Evolutionary conservation across 257 asterid genomes (phyloP), one percentile per base, ranked within the genome.

Genomic region (Penstemon davidsonii): DNA sequence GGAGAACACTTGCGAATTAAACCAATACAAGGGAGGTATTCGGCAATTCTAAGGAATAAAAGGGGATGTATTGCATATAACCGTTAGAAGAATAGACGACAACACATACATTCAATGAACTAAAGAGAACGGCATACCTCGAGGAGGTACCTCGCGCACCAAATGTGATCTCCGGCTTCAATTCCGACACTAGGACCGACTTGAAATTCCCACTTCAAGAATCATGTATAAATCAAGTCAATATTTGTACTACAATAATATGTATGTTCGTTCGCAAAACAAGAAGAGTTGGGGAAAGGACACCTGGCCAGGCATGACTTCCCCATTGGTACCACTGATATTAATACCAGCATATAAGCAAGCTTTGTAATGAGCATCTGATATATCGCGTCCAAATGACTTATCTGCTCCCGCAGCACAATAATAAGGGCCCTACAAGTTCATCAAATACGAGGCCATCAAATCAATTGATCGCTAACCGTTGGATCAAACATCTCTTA

Each of bases 281-380:
- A 44, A 62, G 46, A 51, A 4, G 71, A 66, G 64, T 46, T 3
- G 43, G 37, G 40, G 72, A 79, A 62, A 64, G 33, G 50, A 70
- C 80, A 93, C 99, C 96, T 93, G 99, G 55, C 97, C 97, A 46
- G 97, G 96, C 99, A 93, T 93, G 66, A 93, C 99, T 75, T 93
- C 99, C 54, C 99, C 99, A 56, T 93, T 90, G 51, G 97, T 90
- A 62, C 99, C 97, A 75, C 99, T 90, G 57, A 93, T 90, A 42
- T 93, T 93, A 68, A 93, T 90, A 66, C 99, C 99, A 71, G 97
- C 99, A 74, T 93, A 93, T 55, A 93, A 85, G 86, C 97, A 90
- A 78, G 99, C 97, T 79, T 93, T 93, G 80, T 93, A 93, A 60
- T 90, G 99, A 59, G 99, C 97, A 68, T 93, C 97, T 0, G 99